Base-by-base conservation (phyloP, 257 asterid genomes). In the Coffea canephora region DNA sequence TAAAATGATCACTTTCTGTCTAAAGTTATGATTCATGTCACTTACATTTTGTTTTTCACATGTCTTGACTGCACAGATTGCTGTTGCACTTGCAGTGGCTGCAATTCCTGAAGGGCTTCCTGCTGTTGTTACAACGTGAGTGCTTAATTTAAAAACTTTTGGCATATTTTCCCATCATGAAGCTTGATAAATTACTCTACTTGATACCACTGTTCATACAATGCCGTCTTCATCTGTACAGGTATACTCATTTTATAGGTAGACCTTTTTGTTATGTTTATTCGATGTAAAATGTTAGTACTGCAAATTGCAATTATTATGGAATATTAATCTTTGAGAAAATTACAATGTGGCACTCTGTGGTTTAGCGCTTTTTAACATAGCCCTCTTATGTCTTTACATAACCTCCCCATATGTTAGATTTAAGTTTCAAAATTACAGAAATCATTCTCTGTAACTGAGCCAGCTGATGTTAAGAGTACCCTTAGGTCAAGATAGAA, bases 61-160 rank as follows among this genome's bases (percentile, higher is more conserved):
- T 55, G 45, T 80, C 52, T 61, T 18, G 49, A 57, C 43, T 82
- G 85, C 77, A 82, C 82, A 95, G 99, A 94, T 96, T 88, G 99
- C 99, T 75, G 99, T 96, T 89, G 99, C 99, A 78, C 97, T 96
- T 81, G 99, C 99, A 41, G 99, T 96, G 86, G 99, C 99, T 73
- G 99, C 99, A 84, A 96, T 96, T 80, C 99, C 99, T 74, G 99
- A 96, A 88, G 99, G 99, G 61, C 97, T 96, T 84, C 99, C 99
- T 84, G 99, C 99, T 81, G 99, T 96, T 81, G 99, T 96, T 77
- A 96, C 99, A 34, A 96, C 97, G 98, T 94, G 79, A 79, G 98
- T 92, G 66, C 80, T 80, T 84, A 52, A 80, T 83, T 81, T 45
- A 25, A 78, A 69, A 41, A n/a, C 82, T 25, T 74, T 77, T 66